Evolutionary conservation across 2,329 filamentous ascomycete genomes (phyloP).

Genomic region (Nemania serpens): DNA sequence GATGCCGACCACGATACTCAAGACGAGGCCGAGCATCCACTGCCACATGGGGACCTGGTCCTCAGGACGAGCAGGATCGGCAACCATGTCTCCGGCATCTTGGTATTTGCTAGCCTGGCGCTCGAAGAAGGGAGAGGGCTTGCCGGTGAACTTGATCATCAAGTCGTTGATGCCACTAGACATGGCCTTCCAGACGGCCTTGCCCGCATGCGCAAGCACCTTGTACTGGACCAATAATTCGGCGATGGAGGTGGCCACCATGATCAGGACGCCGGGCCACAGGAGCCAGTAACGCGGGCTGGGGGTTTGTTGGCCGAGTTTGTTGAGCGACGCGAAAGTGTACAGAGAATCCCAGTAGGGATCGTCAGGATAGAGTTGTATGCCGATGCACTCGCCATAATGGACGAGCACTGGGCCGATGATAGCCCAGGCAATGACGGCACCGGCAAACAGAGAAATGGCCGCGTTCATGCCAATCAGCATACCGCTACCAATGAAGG

Average conservation of each 20-base stretch:
- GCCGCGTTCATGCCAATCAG: conserved; percentile 63
- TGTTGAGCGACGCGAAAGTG: conserved; percentile 42
- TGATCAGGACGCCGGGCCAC: conserved; percentile 50
- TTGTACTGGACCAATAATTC: conserved; percentile 48
- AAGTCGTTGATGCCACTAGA: conserved; percentile 48
- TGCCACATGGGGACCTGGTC: conserved; percentile 58
- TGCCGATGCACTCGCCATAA: conserved; percentile 53
- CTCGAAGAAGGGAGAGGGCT: conserved; percentile 49
- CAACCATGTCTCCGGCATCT: conserved; percentile 48
- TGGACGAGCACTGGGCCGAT: conserved; percentile 62
- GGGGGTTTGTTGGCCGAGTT: conserved; percentile 42
- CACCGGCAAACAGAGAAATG: conserved; percentile 61
- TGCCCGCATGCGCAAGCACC: conserved; percentile 46
- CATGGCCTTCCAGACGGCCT: conserved; percentile 53
- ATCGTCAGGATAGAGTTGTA: conserved; percentile 42
- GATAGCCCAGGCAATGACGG: conserved; percentile 59
- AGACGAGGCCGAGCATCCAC: conserved; percentile 54
- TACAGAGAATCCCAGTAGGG: conserved; percentile 51
- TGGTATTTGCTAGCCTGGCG: conserved; percentile 42
- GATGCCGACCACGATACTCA: conserved; percentile 55
- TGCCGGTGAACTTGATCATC: conserved; percentile 46
- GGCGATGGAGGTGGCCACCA: conserved; percentile 47
- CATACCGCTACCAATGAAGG: conserved; percentile 63
- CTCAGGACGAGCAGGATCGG: conserved; percentile 53
- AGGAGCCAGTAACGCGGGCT: conserved; percentile 49